Conservation (phyloP, 176 grass and related monocot species). For the Bothriochloa decipiens region DNA sequence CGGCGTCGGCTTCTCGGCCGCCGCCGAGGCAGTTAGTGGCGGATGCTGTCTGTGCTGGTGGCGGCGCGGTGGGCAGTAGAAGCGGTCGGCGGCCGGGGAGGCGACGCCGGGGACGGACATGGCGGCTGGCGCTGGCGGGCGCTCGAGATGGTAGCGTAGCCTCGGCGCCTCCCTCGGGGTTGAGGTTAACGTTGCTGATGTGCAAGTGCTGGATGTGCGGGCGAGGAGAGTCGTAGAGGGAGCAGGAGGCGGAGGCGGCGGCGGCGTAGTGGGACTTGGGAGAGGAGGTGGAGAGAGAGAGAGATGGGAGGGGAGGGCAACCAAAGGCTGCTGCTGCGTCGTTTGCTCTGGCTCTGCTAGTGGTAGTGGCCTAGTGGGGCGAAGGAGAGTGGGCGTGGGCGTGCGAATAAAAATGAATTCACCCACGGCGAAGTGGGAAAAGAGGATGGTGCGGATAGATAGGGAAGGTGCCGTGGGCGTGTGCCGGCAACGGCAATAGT, state of each 20-base stretch:
- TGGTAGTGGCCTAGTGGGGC: neutral
- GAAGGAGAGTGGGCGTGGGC: neutral
- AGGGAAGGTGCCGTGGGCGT: neutral
- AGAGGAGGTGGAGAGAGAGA: neutral
- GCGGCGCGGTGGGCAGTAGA: slow-evolving; percentile 68
- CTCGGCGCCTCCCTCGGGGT: neutral
- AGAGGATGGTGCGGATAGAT: neutral
- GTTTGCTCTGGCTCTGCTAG: neutral
- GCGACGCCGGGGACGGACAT: slow-evolving; percentile 52
- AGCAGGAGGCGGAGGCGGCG: neutral
- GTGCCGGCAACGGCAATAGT: neutral
- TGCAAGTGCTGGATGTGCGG: neutral
- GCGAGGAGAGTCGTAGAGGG: neutral
- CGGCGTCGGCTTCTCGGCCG: slow-evolving; percentile 27
- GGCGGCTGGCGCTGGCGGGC: neutral
- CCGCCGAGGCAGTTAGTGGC: neutral
- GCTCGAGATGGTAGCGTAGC: neutral
- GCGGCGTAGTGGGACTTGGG: neutral
- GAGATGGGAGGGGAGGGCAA: neutral
- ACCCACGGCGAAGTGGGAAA: neutral
- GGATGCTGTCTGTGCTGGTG: slow-evolving; percentile 32
- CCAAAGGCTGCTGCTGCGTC: neutral
- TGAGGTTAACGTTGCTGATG: neutral
- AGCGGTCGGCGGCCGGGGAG: slow-evolving; percentile 50
- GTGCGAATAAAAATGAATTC: neutral